Percentiles rank a stretch among this genome's conserved stretches.
These are phyloP conservation scores for Ascocoryne sarcoides DNA, from an alignment of 2,329 filamentous ascomycete species.

Conservation along the genomic window DNA sequence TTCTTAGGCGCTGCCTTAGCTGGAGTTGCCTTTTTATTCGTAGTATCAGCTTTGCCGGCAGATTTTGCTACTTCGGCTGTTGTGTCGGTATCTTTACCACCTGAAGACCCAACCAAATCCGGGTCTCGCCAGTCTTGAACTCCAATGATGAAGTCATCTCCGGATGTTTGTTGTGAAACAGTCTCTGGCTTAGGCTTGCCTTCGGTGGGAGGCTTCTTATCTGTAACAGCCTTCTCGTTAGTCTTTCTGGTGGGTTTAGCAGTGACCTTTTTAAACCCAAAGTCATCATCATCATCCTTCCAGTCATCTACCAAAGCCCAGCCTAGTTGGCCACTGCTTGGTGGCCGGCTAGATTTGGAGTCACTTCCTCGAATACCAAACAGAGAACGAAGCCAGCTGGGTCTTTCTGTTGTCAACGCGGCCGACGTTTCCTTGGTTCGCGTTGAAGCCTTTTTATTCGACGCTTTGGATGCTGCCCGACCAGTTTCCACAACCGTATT, in stretches of 20 bases:
- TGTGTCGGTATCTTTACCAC: conserved; percentile 23
- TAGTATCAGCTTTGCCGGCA: conserved; percentile 24
- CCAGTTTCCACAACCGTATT: conserved; percentile 24
- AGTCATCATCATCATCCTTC: conserved; percentile 44
- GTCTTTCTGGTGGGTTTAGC: conserved; percentile 35
- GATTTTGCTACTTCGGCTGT: conserved; percentile 16
- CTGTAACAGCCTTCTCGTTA: conserved; percentile 24
- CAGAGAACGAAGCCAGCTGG: conserved; percentile 38
- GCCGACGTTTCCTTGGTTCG: conserved; percentile 18
- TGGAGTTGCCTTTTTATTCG: conserved; percentile 12
- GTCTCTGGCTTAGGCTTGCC: conserved; percentile 14
- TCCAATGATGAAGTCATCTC: conserved; percentile 70
- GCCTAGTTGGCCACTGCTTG: conserved; percentile 64
- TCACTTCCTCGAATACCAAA: conserved; percentile 31
- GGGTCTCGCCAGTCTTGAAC: conserved; percentile 81
- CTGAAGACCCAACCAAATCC: conserved; percentile 47
- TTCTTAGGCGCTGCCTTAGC: conserved; percentile 19
- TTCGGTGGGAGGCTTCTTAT: conserved; percentile 13
- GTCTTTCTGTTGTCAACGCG: conserved; percentile 14
- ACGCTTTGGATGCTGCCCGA: conserved; percentile 22
- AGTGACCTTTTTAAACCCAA: conserved; percentile 28
- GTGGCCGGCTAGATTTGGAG: conserved; percentile 44
- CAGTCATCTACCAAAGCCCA: conserved; percentile 64
- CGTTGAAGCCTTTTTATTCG: conserved; percentile 23
- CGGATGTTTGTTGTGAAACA: conserved; percentile 14